Percentiles rank a stretch among this genome's conserved stretches.
These are phyloP conservation scores for Luzula sylvatica DNA, from an alignment of 176 grass and related monocot species.

Conservation along the genomic window DNA sequence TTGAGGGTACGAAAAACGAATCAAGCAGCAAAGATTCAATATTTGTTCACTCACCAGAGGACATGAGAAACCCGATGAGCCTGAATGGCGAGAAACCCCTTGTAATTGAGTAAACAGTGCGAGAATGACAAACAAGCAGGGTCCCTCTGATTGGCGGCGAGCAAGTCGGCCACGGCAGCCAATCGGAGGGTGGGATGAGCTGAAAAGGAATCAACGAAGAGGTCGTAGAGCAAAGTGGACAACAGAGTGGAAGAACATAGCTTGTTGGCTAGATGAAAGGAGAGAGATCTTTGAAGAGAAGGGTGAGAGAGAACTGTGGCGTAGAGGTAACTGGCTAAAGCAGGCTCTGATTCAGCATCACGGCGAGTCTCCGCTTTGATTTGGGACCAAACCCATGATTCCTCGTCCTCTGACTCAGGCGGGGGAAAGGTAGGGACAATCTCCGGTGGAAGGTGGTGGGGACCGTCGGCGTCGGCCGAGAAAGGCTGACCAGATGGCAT, in stretches of 20 bases:
- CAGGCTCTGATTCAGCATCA: slow-evolving; percentile 81
- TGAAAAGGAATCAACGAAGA: slow-evolving; percentile 58
- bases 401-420: slow-evolving; percentile 57
- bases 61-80: slow-evolving; percentile 76
- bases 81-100: slow-evolving; percentile 92
- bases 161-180: slow-evolving; percentile 60
- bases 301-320: slow-evolving; percentile 85
- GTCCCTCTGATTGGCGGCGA: slow-evolving; percentile 51
- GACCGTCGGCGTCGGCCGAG: slow-evolving; percentile 9
- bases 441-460: slow-evolving; percentile 14
- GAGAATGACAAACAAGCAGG: slow-evolving; percentile 66
- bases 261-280: slow-evolving; percentile 97
- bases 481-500: slow-evolving; percentile 44
- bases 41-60: slow-evolving; percentile 40
- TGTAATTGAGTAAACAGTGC: slow-evolving; percentile 95
- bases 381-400: slow-evolving; percentile 82
- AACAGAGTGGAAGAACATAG: slow-evolving; percentile 86
- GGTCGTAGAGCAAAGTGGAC: slow-evolving; percentile 79
- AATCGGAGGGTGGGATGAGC: slow-evolving; percentile 37
- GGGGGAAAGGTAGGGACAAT: slow-evolving; percentile 44
- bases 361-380: slow-evolving; percentile 80
- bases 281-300: slow-evolving; percentile 53
- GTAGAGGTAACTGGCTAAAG: slow-evolving; percentile 74
- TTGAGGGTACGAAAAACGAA: neutral
- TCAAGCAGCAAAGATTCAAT: neutral